Base-by-base conservation (phyloP, 352 stramenopile species). In the Phytopythium cucurbitacearum region DNA sequence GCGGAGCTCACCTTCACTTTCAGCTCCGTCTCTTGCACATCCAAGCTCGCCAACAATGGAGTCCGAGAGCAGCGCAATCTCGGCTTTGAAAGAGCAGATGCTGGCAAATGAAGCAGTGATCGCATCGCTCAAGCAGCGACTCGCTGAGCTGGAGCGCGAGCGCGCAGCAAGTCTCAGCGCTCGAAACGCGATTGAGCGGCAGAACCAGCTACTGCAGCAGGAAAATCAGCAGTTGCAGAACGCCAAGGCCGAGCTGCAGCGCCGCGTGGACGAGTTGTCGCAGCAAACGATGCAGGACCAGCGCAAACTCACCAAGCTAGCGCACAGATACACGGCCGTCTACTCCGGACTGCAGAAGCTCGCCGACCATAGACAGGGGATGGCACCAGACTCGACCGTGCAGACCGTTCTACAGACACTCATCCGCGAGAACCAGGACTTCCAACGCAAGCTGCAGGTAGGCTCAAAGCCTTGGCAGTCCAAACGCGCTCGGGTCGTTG, bases 371-470 rank as follows among this genome's bases (percentile, higher is more conserved):
- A 60, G 65, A 15, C 65, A 68, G 40, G 48, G 48, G 9, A 7
- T 37, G 7, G 44, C 33, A 4, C 45, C 61, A 12, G 61, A 62
- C 0, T 59, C 62, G 0, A 42, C 55, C 0, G 42, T 74, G 16
- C 77, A 91, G 7, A 65, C 59, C 5, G 67, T 82, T 3, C 51
- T 91, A 2, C 71, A 87, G 35, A 71, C 68, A 1, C 67, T 91
- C 10, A 64, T 73, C n/a, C 65, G 69, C 11, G 78, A 91, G 51
- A 91, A 89, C 44, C 78, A 89, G 33, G 78, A 89, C 28, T 72
- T 84, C 6, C 59, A 83, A 1, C 74, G 78, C 16, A 87, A 88
- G 48, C 58, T 89, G 5, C 64, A 65, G 7, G 70, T 84, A 57
- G 37, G 15, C 13, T 4, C 45, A 36, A n/a, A 37, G 15, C 37